These are phyloP conservation scores for Leccinum pachyderme DNA, from an alignment of 1,284 basidiomycete species.

Conservation along the genomic window DNA sequence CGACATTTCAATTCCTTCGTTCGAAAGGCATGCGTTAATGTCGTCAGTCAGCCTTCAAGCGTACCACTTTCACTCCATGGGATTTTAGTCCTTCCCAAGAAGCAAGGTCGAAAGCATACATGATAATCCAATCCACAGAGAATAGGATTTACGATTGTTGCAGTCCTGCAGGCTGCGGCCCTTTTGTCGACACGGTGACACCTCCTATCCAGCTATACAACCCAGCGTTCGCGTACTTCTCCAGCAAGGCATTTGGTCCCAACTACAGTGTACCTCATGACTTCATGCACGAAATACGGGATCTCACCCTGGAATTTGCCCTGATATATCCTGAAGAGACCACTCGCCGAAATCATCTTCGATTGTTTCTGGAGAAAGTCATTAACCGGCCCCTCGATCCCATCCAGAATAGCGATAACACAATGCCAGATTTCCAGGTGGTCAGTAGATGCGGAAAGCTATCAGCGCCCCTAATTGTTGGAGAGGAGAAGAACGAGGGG, in stretches of 20 bases:
- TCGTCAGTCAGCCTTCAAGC: not conserved
- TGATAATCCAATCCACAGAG: not conserved
- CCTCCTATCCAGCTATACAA: conserved; percentile 16
- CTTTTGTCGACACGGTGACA: not conserved
- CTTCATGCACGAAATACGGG: not conserved
- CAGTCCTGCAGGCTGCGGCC: not conserved
- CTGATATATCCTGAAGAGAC: conserved; percentile 1
- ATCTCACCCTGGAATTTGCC: conserved; percentile 5
- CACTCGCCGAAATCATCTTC: not conserved
- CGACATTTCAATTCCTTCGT: not conserved
- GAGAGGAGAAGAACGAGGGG: conserved; percentile 7
- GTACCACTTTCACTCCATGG: not conserved
- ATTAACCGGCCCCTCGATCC: not conserved
- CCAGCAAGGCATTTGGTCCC: conserved; percentile 14
- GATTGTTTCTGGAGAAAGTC: not conserved
- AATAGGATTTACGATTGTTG: conserved; percentile 4
- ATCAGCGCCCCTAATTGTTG: conserved; percentile 4
- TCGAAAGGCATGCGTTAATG: not conserved
- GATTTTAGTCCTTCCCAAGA: not conserved
- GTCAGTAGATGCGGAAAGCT: rapidly evolving
- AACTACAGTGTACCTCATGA: conserved; percentile 2
- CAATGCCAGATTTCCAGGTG: not conserved
- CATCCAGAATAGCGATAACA: not conserved
- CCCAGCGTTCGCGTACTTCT: conserved; percentile 17
- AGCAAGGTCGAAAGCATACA: conserved; percentile 6